Conservation (phyloP, 768 basidiomycete genomes). For the Leccinellum albellum region DNA sequence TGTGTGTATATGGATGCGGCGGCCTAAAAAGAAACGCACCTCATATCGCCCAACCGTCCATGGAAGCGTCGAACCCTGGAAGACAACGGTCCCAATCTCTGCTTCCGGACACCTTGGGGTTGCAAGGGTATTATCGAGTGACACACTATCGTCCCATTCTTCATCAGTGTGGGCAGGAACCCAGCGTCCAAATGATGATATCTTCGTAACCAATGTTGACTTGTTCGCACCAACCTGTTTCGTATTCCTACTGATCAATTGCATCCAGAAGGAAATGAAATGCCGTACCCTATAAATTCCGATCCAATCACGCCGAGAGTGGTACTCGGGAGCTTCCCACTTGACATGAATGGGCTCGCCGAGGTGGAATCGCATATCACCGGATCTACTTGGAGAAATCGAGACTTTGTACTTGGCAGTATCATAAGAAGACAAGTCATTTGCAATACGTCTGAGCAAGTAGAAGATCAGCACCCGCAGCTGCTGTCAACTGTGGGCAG, state of each 20-base stretch:
- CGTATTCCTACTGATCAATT: background rate
- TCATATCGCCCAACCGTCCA: slow-evolving; percentile 89
- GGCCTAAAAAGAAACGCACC: slow-evolving; percentile 25
- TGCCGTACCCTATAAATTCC: slow-evolving; percentile 75
- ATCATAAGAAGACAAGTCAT: slow-evolving; percentile 77
- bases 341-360: slow-evolving; percentile 85
- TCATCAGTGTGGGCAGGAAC: slow-evolving; percentile 76
- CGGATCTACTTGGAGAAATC: slow-evolving; percentile 49
- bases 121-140: slow-evolving; percentile 44
- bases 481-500: slow-evolving; percentile 8
- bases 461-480: background rate
- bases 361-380: slow-evolving; percentile 69
- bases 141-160: slow-evolving; percentile 90
- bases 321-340: slow-evolving; percentile 84
- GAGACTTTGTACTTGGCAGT: slow-evolving; percentile 72
- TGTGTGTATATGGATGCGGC: background rate
- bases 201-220: slow-evolving; percentile 76
- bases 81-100: slow-evolving; percentile 64
- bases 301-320: slow-evolving; percentile 94
- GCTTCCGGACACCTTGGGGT: slow-evolving; percentile 37
- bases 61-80: slow-evolving; percentile 76
- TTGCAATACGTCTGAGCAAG: slow-evolving; percentile 64
- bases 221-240: slow-evolving; percentile 82
- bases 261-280: background rate
- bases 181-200: slow-evolving; percentile 88